These are phyloP conservation scores for Verticillium tricorpus DNA, from an alignment of 2,329 filamentous ascomycete genomes.

Conservation along the genomic window DNA sequence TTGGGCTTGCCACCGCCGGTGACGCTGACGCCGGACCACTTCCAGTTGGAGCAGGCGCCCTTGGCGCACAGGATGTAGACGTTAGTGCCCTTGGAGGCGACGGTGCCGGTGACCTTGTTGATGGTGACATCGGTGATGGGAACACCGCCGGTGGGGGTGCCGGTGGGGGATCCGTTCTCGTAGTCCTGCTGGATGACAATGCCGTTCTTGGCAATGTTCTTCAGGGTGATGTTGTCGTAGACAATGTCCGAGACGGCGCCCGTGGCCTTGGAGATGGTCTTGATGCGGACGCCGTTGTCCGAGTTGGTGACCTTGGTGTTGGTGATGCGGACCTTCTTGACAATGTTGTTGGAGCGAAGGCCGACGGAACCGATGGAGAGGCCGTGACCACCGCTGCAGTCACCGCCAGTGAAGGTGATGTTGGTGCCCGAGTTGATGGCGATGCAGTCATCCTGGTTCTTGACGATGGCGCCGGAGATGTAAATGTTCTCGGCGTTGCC, in stretches of 20 bases:
- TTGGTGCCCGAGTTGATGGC: conserved; percentile 50
- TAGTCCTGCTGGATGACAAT: conserved; percentile 41
- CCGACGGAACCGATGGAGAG: conserved; percentile 40
- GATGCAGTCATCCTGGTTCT: conserved; percentile 60
- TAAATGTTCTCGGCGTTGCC: conserved; percentile 42
- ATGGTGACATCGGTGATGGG: conserved; percentile 47
- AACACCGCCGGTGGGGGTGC: conserved; percentile 40
- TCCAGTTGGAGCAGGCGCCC: conserved; percentile 48
- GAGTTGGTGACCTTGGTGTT: conserved; percentile 46
- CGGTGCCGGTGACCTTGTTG: conserved; percentile 37
- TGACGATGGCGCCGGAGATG: conserved; percentile 47
- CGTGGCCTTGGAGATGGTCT: conserved; percentile 41
- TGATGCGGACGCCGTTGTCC: conserved; percentile 47
- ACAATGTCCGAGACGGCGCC: conserved; percentile 38
- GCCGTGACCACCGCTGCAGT: conserved; percentile 40
- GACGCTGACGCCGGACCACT: conserved; percentile 42
- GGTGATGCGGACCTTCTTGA: conserved; percentile 46
- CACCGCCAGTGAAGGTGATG: conserved; percentile 39
- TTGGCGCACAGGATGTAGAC: conserved; percentile 51
- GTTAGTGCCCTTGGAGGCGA: conserved; percentile 31
- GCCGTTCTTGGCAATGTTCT: conserved; percentile 34
- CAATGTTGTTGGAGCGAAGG: conserved; percentile 46
- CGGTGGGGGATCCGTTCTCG: conserved; percentile 39
- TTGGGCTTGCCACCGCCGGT: conserved; percentile 42
- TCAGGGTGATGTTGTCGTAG: conserved; percentile 38